phyloP scores from a whole-genome alignment of 2,329 filamentous ascomycete species.

The Nemania sp. region DNA sequence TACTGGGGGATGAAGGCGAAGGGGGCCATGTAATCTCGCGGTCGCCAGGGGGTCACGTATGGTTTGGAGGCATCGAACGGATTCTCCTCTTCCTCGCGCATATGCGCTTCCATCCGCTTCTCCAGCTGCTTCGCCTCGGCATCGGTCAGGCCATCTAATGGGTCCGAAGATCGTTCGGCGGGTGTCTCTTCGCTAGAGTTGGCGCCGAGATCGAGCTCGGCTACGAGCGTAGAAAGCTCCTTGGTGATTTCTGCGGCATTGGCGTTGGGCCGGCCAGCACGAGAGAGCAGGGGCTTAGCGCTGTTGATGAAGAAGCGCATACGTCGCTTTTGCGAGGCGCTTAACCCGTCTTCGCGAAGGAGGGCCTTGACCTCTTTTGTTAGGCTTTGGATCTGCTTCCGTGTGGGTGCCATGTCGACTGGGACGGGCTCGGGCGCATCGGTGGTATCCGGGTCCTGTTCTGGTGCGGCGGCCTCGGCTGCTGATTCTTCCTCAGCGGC shows the following conservation, averaged over 20 bases:
- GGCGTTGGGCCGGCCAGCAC: constrained; percentile 45
- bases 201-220: constrained; percentile 47
- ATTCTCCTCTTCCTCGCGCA: constrained; percentile 72
- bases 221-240: constrained; percentile 57
- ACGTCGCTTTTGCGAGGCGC: constrained; percentile 74
- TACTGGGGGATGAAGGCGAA: constrained; percentile 96
- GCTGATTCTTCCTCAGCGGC: constrained; percentile 33
- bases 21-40: constrained; percentile 82
- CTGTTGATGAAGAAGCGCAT: constrained; percentile 73
- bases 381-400: constrained; percentile 53
- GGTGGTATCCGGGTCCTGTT: constrained; percentile 47
- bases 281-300: constrained; percentile 65
- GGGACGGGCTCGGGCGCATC: constrained; percentile 35
- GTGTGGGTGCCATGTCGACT: constrained; percentile 39
- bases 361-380: constrained; percentile 63
- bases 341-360: constrained; percentile 60
- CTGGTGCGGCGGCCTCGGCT: constrained; percentile 32
- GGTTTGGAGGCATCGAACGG: constrained; percentile 77
- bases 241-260: constrained; percentile 53
- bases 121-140: constrained; percentile 60
- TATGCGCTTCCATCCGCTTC: constrained; percentile 60
- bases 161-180: constrained; percentile 29
- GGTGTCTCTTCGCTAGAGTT: constrained; percentile 28
- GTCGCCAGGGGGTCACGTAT: constrained; percentile 89
- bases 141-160: constrained; percentile 51